Conservation (phyloP, 305 asterid species). For the Fraxinus sp. region DNA sequence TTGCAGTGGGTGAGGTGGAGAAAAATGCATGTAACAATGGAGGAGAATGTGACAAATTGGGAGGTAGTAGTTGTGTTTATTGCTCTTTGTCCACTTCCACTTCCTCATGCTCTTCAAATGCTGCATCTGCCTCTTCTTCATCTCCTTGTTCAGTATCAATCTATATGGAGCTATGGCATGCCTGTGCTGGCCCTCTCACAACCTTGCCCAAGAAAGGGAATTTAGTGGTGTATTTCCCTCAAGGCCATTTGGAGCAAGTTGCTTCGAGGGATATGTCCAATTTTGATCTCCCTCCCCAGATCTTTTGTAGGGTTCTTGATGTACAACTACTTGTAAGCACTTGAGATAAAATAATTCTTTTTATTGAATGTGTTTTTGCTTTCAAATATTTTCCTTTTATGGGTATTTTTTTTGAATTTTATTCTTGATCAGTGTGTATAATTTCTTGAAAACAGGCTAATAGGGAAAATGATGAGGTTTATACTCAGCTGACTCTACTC, state of each 20-base stretch:
- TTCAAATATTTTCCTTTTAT: neutral
- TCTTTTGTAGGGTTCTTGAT: slow-evolving; percentile 83
- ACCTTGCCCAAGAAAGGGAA: slow-evolving; percentile 78
- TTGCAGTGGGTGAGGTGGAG: slow-evolving; percentile 63
- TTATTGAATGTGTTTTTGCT: neutral
- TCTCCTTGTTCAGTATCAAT: slow-evolving; percentile 41
- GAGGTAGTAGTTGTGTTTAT: slow-evolving; percentile 44
- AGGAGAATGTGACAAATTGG: slow-evolving; percentile 68
- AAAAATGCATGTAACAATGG: slow-evolving; percentile 51
- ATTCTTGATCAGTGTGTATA: neutral
- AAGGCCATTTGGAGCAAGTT: slow-evolving; percentile 85
- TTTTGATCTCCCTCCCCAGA: slow-evolving; percentile 79
- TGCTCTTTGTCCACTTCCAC: slow-evolving; percentile 51
- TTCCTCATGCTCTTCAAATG: slow-evolving; percentile 74
- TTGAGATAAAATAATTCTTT: neutral
- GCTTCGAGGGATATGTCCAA: slow-evolving; percentile 66
- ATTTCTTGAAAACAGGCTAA: slow-evolving; percentile 59
- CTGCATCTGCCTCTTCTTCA: slow-evolving; percentile 39
- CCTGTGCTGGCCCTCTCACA: slow-evolving; percentile 91
- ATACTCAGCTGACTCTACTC: slow-evolving; percentile 75
- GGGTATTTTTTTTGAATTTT: slow-evolving; percentile 1
- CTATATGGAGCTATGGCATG: slow-evolving; percentile 88
- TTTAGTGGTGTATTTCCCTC: slow-evolving; percentile 87
- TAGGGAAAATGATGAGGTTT: slow-evolving; percentile 97
- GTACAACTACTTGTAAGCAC: slow-evolving; percentile 75